These are phyloP conservation scores for Neurospora discreta DNA, from an alignment of 495 filamentous ascomycete species.

Conservation along the genomic window DNA sequence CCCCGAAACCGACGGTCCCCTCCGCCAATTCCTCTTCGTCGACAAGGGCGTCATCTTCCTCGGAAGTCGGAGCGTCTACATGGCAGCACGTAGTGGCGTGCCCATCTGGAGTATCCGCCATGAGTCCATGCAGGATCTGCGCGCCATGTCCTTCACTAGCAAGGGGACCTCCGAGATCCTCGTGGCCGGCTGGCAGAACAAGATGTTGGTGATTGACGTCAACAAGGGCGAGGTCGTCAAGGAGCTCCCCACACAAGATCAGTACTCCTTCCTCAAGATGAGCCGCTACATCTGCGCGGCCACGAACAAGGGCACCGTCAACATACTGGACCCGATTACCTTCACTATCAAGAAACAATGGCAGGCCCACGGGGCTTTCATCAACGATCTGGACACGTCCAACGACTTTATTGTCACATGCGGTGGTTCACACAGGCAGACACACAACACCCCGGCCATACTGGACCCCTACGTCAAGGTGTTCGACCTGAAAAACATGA, in stretches of 20 bases:
- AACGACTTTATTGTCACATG: slow-evolving; percentile 89
- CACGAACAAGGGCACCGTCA: slow-evolving; percentile 69
- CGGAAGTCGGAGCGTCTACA: slow-evolving; percentile 68
- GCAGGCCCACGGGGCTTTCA: slow-evolving; percentile 71
- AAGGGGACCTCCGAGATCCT: slow-evolving; percentile 71
- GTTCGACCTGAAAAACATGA: slow-evolving; percentile 81
- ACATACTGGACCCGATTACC: slow-evolving; percentile 69
- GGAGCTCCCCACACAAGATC: slow-evolving; percentile 54
- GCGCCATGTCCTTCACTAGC: slow-evolving; percentile 89
- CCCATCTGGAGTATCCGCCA: slow-evolving; percentile 75
- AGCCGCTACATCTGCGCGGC: slow-evolving; percentile 86
- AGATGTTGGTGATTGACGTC: slow-evolving; percentile 84
- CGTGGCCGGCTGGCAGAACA: slow-evolving; percentile 72
- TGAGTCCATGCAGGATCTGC: slow-evolving; percentile 67
- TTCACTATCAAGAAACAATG: slow-evolving; percentile 73
- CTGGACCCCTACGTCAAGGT: slow-evolving; percentile 88
- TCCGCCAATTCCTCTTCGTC: slow-evolving; percentile 75
- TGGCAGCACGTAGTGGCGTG: slow-evolving; percentile 67
- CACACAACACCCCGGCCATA: slow-evolving; percentile 41
- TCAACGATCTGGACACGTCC: slow-evolving; percentile 93
- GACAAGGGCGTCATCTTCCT: slow-evolving; percentile 78
- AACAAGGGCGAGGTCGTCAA: slow-evolving; percentile 72
- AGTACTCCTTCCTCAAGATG: slow-evolving; percentile 84
- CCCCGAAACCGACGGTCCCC: slow-evolving; percentile 50
- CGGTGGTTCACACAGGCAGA: slow-evolving; percentile 68